phyloP scores from a whole-genome alignment of 257 asterid species.

The Penstemon newberryi region DNA sequence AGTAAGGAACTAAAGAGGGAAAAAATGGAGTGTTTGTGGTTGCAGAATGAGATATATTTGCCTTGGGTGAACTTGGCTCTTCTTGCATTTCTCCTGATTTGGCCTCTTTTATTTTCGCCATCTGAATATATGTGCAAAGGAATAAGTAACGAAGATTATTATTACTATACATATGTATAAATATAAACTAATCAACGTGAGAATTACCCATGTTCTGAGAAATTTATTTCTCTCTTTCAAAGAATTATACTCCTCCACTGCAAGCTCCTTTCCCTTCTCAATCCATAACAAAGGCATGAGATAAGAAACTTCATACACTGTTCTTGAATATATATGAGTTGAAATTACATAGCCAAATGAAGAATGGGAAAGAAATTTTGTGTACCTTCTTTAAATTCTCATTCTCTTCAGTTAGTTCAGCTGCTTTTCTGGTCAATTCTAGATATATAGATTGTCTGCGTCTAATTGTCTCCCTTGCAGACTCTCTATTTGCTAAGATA shows the following conservation, averaged over 20 bases:
- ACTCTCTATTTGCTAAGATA: conserved; percentile 52
- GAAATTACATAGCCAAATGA: not conserved
- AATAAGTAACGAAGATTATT: not conserved
- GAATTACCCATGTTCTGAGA: conserved; percentile 41
- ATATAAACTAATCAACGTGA: not conserved
- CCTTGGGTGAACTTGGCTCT: conserved; percentile 2
- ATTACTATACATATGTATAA: not conserved
- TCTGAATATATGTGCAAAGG: conserved; percentile 25
- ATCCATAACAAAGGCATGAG: not conserved
- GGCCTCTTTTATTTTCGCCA: conserved; percentile 30
- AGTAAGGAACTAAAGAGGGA: conserved; percentile 33
- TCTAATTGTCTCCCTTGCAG: conserved; percentile 55
- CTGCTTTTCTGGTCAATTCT: conserved; percentile 50
- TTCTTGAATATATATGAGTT: not conserved
- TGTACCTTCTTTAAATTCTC: conserved; percentile 52
- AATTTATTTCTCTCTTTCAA: conserved; percentile 35
- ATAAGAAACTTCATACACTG: not conserved
- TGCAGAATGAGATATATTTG: conserved; percentile 28
- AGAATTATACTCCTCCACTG: conserved; percentile 30
- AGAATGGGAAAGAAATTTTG: too few species aligned
- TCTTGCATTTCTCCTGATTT: conserved; percentile 25
- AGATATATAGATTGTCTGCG: conserved; percentile 63
- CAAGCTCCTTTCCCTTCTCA: conserved; percentile 48
- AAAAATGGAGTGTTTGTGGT: conserved; percentile 6
- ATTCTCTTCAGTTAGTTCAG: conserved; percentile 49